Conservation (phyloP, 805 yeast species). For the Metschnikowia lunata region DNA sequence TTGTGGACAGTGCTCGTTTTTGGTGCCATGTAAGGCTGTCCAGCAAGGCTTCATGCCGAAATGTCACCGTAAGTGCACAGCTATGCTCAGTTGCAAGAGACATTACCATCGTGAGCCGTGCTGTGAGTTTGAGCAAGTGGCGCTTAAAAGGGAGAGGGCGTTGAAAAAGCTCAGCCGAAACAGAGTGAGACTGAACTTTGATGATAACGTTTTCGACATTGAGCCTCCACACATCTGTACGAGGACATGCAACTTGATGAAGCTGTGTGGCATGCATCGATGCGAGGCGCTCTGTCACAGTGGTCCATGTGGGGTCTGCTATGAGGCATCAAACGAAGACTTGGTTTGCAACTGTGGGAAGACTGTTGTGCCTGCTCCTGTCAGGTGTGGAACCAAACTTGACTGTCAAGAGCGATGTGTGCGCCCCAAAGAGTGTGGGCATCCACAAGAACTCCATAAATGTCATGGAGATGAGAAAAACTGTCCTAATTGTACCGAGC, state of each 20-base stretch:
- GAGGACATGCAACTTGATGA: constrained; percentile 54
- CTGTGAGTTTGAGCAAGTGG: constrained; percentile 63
- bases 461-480: constrained; percentile 64
- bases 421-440: constrained; percentile 63
- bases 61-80: constrained; percentile 70
- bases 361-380: constrained; percentile 76
- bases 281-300: constrained; percentile 72
- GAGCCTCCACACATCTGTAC: constrained; percentile 77
- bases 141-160: constrained; percentile 52
- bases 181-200: constrained; percentile 33
- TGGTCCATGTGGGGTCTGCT: constrained; percentile 77
- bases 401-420: constrained; percentile 64
- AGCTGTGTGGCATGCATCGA: constrained; percentile 58
- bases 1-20: constrained; percentile 55
- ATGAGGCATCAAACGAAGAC: constrained; percentile 78
- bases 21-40: constrained; percentile 61
- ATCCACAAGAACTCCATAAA: constrained; percentile 59
- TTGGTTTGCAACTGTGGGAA: constrained; percentile 76
- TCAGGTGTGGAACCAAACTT: constrained; percentile 71
- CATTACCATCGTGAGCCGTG: constrained; percentile 71
- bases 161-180: constrained; percentile 48
- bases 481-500: constrained; percentile 74
- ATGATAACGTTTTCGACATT: constrained; percentile 51
- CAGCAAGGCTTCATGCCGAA: constrained; percentile 49
- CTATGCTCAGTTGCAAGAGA: constrained; percentile 71